Evolutionary conservation across 225 moss, liverwort and hornwort genomes (phyloP).

Genomic region (Marchantia paleacea): DNA sequence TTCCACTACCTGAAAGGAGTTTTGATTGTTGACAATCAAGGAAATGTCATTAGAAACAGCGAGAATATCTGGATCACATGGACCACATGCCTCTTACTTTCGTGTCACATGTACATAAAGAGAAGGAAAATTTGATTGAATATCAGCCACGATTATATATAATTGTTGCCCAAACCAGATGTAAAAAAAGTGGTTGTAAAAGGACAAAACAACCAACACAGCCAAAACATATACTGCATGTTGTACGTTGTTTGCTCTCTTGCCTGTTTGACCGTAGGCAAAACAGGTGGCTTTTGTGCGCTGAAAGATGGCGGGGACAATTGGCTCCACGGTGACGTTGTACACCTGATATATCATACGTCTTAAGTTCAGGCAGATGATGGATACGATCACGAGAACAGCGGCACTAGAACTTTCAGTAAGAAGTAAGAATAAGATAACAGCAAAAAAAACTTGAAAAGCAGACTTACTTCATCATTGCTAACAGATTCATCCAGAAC

Average conservation of each 20-base stretch:
- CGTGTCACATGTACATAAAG: no score
- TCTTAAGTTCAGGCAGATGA: background rate
- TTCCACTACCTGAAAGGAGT: conserved; percentile 89
- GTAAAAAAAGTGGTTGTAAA: background rate
- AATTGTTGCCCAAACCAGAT: background rate
- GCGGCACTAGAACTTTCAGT: background rate
- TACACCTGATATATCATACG: conserved; percentile 59
- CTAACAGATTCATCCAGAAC: conserved; percentile 98
- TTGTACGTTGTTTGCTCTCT: conserved; percentile 11
- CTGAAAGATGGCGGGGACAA: conserved; percentile 94
- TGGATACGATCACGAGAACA: background rate
- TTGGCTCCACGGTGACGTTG: conserved; percentile 97
- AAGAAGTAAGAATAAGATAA: background rate
- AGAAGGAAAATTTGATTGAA: background rate
- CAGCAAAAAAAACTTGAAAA: background rate
- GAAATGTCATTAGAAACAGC: conserved; percentile 32
- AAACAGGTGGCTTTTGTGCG: conserved; percentile 99
- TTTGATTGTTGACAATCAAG: conserved; percentile 37
- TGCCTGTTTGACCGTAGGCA: conserved; percentile 99
- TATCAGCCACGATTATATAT: background rate
- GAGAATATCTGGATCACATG: background rate
- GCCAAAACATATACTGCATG: background rate
- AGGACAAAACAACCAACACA: background rate
- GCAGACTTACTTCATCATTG: conserved; percentile 79
- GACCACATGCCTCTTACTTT: background rate